Percentiles rank a stretch among this genome's conserved stretches.
phyloP scores from a whole-genome alignment of 208 protist species.

The Tritrichomonas foetus region DNA sequence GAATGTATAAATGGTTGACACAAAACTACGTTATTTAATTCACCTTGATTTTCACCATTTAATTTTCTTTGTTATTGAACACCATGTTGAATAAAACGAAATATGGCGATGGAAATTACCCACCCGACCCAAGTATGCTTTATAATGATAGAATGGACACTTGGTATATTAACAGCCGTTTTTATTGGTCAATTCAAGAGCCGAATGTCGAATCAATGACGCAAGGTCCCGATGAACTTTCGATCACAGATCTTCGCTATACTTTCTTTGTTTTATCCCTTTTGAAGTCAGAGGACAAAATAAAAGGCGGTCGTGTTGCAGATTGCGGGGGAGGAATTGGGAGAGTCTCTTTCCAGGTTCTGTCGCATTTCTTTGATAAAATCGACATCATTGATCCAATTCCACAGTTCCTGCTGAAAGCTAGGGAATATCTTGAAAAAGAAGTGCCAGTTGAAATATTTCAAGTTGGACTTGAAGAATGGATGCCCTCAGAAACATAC shows the following conservation, averaged over 20 bases:
- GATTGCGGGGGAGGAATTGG: constrained; percentile 32
- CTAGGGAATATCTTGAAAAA: constrained; percentile 12
- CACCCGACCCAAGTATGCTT: not conserved
- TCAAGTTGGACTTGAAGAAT: constrained; percentile 39
- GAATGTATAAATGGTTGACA: too few species aligned
- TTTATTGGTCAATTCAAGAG: constrained; percentile 38
- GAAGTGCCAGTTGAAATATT: not conserved
- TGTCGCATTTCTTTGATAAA: not conserved
- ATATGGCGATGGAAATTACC: not conserved
- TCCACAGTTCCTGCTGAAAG: constrained; percentile 24
- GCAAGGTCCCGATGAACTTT: not conserved
- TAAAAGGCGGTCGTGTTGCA: not conserved
- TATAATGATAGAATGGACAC: not conserved
- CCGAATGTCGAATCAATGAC: constrained; percentile 25
- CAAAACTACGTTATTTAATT: too few species aligned
- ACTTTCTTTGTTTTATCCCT: not conserved
- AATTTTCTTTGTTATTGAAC: too few species aligned
- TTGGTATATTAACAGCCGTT: constrained; percentile 27
- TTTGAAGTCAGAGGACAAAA: not conserved
- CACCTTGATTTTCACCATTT: too few species aligned
- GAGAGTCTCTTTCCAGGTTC: not conserved
- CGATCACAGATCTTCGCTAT: not conserved
- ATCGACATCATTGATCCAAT: constrained; percentile 37
- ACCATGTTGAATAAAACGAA: too few species aligned
- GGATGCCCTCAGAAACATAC: not conserved